Base-by-base conservation (phyloP, 306 rosid genomes). In the Sechiopsis laciniata region DNA sequence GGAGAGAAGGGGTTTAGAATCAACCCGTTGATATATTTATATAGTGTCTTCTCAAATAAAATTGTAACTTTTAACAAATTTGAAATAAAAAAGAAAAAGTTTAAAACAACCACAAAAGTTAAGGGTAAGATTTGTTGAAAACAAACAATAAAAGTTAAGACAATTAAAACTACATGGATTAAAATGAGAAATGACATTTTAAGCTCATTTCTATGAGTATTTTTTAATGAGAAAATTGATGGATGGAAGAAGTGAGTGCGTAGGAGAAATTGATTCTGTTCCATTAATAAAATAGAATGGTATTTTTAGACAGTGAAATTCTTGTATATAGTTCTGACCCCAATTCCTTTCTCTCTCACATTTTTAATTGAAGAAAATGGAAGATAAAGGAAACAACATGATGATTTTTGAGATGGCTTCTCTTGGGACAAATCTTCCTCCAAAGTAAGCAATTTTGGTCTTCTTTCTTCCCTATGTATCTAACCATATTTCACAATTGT, bases 351-450 rank as follows among this genome's bases (percentile, higher is more conserved):
- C 48, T 70, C 46, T 40, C 46, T 40, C 10, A 6, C 37, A 32
- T 4, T 32, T 6, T 32, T 63, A 22, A n/a, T 7, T 19, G 24
- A 26, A 73, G 48, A 11, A 74, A 46, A 83, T 84, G 90, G 88
- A 84, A 26, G 84, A 86, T 78, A 85, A 83, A 76, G 87, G 85
- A 3, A 80, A 80, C 62, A 59, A 21, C 7, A 77, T 80, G 83
- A 82, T 68, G 40, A 56, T 84, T 14, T 84, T 86, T 32, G 87
- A 83, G 82, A 90, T 90, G 97, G 89, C 82, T 64, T 76, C 90
- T 3, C 91, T 90, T 52, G 57, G 81, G 71, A 80, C 89, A 71
- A 86, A 66, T 79, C 86, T 85, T 77, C 91, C 96, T 9, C 85
- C 66, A 70, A 84, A 74, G 98, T 92, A 88, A 79, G 85, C 13